Base-by-base conservation (phyloP, 1,284 basidiomycete species). In the Thecaphora thlaspeos region DNA sequence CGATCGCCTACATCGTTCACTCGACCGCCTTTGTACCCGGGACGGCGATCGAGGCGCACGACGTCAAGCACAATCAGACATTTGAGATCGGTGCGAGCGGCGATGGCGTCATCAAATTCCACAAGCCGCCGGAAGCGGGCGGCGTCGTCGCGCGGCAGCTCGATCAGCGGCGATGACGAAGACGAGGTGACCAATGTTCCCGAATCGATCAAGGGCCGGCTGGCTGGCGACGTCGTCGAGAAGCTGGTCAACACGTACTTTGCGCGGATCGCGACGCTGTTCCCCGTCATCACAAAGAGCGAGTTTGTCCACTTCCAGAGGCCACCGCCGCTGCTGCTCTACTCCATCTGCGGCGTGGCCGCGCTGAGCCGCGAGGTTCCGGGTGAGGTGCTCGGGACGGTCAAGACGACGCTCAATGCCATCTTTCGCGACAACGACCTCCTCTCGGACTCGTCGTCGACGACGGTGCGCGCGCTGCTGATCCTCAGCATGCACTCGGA, bases 201-300 rank as follows among this genome's bases (percentile, higher is more conserved):
- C 12, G 62, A 66, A 28, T 57, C 66, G 9, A 59, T 68, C 51
- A 68, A 67, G 15, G 58, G 58, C 46, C 61, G 70, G 40, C 57
- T 72, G 24, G 68, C 65, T 15, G 66, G 61, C 46, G 72, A 72
- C 43, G 73, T 73, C 39, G 65, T 61, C 44, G 87, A 92, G 70
- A 83, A 84, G 50, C 84, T 95, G 49, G 83, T 94, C 73, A 97
- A 96, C 80, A 85, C 86, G 19, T 97, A 92, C 81, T 97, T 97
- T 78, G 83, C 84, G 19, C 86, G 91, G 39, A 83, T 94, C 45
- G 85, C 88, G 1, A 88, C 88, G n/a, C 82, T 90, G 43, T 84
- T 94, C 56, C 93, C 93, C 19, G 83, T 96, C 64, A 84, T 97
- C 54, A 90, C 89, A 17, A 85, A 88, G 73, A 83, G 84, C 42